Evolutionary conservation across 352 stramenopile species (phyloP).

Genomic region (Phytopythium kandeliae): DNA sequence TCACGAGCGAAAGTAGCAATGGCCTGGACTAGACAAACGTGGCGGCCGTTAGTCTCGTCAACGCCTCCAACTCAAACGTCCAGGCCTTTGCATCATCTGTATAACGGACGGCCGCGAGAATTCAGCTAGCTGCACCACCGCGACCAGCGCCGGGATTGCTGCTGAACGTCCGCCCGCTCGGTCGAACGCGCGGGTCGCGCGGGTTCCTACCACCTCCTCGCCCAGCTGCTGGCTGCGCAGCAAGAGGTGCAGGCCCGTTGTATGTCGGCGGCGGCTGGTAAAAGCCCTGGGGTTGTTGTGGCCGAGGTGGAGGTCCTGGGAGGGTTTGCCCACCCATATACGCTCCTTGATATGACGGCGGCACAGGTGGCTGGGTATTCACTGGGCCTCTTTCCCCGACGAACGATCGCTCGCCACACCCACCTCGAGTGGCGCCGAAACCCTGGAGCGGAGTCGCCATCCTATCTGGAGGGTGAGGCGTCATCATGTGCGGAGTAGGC

Average conservation of each 20-base stretch:
- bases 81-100: background rate
- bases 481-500: background rate
- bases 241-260: background rate
- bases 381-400: background rate
- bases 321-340: background rate
- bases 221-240: background rate
- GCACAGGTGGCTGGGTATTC: background rate
- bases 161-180: background rate
- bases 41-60: background rate
- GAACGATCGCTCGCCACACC: background rate
- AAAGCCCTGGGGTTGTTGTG: background rate
- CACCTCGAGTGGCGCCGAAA: background rate
- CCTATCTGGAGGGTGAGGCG: background rate
- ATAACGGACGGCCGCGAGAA: background rate
- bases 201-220: slow-evolving; percentile 2
- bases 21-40: background rate
- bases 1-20: too few relatives aligned
- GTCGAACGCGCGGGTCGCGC: slow-evolving; percentile 2
- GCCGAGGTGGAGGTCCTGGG: background rate
- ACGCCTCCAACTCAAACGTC: background rate
- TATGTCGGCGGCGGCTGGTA: slow-evolving; percentile 1
- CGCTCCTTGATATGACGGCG: background rate
- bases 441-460: background rate
- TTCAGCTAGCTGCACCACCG: background rate
- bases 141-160: background rate